Base-by-base conservation (phyloP, 495 filamentous ascomycete species). In the Halenospora varia region DNA sequence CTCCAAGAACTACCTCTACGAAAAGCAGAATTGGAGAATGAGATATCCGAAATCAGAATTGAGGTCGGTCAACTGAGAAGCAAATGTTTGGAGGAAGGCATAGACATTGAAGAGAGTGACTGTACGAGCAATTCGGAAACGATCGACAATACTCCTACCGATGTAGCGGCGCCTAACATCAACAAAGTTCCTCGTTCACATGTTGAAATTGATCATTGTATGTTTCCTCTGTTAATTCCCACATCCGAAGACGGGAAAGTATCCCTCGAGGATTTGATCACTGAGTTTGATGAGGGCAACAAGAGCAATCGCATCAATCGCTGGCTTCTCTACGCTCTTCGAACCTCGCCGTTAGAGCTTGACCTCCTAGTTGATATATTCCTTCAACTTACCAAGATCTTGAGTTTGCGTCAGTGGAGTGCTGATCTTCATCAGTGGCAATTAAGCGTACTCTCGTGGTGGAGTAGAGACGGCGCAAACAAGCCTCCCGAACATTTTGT, bases 311-410 rank as follows among this genome's bases (percentile, higher is more conserved):
- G 53, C 1, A 54, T 59, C 39, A 59, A 59, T 40, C 42, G 49
- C 8, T 59, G 56, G 56, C 18, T 59, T 39, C 56, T 53, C 17
- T 22, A 53, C n/a, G 17, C 25, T 2, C 56, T 59, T 22, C 56
- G 41, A 10, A 53, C 41, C 8, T 53, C 56, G 2, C 42, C 56
- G 3, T 26, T 53, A 10, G 50, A 59, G 22, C 25, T 59, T n/a
- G 41, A 47, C 10, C 47, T 53, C 10, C 42, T 59, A 1, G 40
- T 26, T 3, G 39, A 18, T 3, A 18, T 56, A n/a, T 48, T 49
- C 19, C 17, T 48, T 17, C 44, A 56, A 2, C 9, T 56, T 19
- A 3, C 46, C 17, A 25, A 48, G 17, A 41, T 48, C 26, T 3
- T 55, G 3, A 41, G 26, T 25, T 29, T 48, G 4, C 22, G 22